Conservation (phyloP, 1,139 yeast genomes). For the Candida sojae region DNA sequence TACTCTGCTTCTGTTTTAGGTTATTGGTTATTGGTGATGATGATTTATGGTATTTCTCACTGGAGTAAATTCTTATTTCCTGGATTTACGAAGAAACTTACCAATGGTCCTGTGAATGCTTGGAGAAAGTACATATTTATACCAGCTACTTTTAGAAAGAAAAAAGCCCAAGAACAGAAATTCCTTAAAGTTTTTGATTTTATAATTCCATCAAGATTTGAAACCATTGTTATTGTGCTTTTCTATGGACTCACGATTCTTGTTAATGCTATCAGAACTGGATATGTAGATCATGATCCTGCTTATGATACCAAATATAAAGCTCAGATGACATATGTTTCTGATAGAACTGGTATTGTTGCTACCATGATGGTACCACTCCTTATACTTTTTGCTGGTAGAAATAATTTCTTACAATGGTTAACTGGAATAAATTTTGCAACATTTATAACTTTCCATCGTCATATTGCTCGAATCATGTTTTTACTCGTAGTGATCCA, state of each 20-base stretch:
- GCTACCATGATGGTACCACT: conserved; percentile 32
- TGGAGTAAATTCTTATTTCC: conserved; percentile 39
- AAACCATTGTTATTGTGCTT: conserved; percentile 18
- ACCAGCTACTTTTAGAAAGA: conserved; percentile 31
- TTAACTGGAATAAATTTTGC: conserved; percentile 38
- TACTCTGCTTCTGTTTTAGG: conserved; percentile 52
- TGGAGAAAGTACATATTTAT: conserved; percentile 31
- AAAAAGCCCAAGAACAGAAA: conserved; percentile 24
- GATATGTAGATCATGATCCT: conserved; percentile 26
- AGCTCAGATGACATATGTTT: conserved; percentile 28
- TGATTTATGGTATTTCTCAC: conserved; percentile 42
- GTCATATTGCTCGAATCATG: conserved; percentile 38
- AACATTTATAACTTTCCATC: conserved; percentile 36
- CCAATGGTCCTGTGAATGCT: conserved; percentile 24
- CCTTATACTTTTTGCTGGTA: conserved; percentile 40
- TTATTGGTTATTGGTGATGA: conserved; percentile 49
- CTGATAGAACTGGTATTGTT: conserved; percentile 35
- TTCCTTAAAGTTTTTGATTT: conserved; percentile 22
- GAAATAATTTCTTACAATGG: conserved; percentile 46
- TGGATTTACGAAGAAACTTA: conserved; percentile 19
- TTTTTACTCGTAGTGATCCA: conserved; percentile 31
- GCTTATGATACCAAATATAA: conserved; percentile 17
- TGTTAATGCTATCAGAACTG: conserved; percentile 26
- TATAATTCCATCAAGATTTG: conserved; percentile 30
- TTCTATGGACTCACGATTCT: conserved; percentile 49